Evolutionary conservation across 2,329 filamentous ascomycete species (phyloP), one percentile per base, ranked within the genome.

Genomic region (Venturia oleaginea): DNA sequence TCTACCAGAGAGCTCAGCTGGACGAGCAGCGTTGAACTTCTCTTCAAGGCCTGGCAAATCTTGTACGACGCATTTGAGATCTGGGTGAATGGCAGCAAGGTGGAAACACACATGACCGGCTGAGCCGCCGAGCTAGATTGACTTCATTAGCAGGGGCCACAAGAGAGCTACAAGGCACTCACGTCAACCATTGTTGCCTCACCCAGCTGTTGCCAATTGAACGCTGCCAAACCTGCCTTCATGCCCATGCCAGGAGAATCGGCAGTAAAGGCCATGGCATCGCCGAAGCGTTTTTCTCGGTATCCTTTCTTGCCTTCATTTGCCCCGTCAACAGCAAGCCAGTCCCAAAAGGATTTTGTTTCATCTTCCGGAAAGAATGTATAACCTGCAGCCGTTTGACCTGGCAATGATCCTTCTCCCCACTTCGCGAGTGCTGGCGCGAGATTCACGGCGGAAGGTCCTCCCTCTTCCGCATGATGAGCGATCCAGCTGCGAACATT

Each of bases 221-320:
- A 38, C 11, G 15, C 24, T n/a, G 17, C 61, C 40, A 55, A 34
- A 48, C 57, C 4, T 15, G 66, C 64, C 48, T 72, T 70, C 0
- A 70, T 70, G 1, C 67, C 66, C 59, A 74, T 72, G n/a, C 73
- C 38, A 27, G 40, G n/a, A 19, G 24, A 65, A 13, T 73, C 71
- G 61, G 73, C 73, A 40, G 73, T 67, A 55, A 73, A 74, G 32
- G 66, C 66, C 73, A 75, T 75, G 64, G 71, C 74, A 57, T 69
- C 70, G 37, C 69, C 70, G 64, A 72, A 75, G 24, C 70, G 72
- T 51, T 70, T 66, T 65, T 70, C 68, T 10, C 72, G 65, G 71
- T 72, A 75, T 0, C 72, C 73, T 62, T 72, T 72, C 65, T 68
- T 68, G 22, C 59, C 63, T 30, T 71, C 68, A 1, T 69, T 69